A percentile compares a stretch with the other conserved stretches of the same genome.
These are phyloP conservation scores for Aspergillus sp. DNA, from an alignment of 2,329 filamentous ascomycete genomes.

Conservation along the genomic window DNA sequence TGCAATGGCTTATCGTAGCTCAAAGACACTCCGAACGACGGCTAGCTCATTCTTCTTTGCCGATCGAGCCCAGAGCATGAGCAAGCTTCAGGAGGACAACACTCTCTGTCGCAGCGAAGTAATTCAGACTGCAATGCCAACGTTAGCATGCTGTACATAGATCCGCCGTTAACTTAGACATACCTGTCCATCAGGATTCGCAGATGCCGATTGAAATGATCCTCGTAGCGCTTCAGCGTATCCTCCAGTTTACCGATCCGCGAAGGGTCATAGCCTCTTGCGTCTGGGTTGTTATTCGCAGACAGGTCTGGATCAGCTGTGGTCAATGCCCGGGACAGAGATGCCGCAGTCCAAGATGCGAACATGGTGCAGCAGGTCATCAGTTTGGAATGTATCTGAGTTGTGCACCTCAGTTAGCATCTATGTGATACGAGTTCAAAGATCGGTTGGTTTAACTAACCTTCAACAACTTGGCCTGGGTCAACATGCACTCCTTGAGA, in stretches of 20 bases:
- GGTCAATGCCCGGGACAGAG: conserved; percentile 74
- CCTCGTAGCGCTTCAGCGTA: conserved; percentile 83
- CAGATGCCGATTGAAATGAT: conserved; percentile 83
- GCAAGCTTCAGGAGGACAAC: conserved; percentile 78
- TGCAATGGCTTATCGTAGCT: too few relatives aligned
- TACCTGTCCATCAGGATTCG: conserved; percentile 84
- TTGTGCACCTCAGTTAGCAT: not conserved
- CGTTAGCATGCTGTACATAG: too few relatives aligned
- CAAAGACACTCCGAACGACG: too few relatives aligned
- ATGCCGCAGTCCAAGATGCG: conserved; percentile 71
- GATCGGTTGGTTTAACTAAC: conserved; percentile 43
- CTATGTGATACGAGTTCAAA: not conserved
- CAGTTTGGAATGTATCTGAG: conserved; percentile 88
- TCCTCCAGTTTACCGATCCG: conserved; percentile 72
- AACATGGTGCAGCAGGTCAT: conserved; percentile 95
- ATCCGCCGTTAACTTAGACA: conserved; percentile 1
- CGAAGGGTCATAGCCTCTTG: conserved; percentile 47
- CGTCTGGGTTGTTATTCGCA: conserved; percentile 23
- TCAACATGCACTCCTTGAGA: conserved; percentile 97
- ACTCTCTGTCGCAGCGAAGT: conserved; percentile 94
- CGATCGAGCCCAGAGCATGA: conserved; percentile 35
- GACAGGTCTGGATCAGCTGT: conserved; percentile 71
- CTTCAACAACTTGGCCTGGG: conserved; percentile 85
- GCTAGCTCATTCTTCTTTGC: conserved; percentile 32
- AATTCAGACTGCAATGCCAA: conserved; percentile 54